These are phyloP conservation scores for Salvia rosmarinus DNA, from an alignment of 257 asterid genomes.

Conservation along the genomic window DNA sequence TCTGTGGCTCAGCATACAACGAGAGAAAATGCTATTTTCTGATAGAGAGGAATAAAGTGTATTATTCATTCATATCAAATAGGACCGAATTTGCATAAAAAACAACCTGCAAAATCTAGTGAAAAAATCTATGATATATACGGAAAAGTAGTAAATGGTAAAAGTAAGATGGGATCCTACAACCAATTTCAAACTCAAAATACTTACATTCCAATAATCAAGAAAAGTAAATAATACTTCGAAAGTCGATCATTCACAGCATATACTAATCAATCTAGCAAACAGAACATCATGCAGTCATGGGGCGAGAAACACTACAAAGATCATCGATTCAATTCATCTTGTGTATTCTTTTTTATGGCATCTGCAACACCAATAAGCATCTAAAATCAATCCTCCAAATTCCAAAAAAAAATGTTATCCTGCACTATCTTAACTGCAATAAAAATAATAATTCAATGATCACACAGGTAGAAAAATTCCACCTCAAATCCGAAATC, in stretches of 20 bases:
- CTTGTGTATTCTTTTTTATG: neutral
- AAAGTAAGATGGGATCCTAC: constrained; percentile 13
- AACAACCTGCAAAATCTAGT: constrained; percentile 22
- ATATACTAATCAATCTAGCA: constrained; percentile 18
- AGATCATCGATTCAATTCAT: neutral
- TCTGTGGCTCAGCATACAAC: constrained; percentile 7
- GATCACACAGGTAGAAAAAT: constrained; percentile 1
- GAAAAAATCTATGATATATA: neutral
- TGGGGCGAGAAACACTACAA: constrained; percentile 7
- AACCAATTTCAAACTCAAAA: constrained; percentile 17
- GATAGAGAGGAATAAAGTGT: constrained; percentile 26
- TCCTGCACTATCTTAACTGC: neutral
- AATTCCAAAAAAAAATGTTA: neutral
- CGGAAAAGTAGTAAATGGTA: constrained; percentile 20
- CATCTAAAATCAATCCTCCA: constrained; percentile 26
- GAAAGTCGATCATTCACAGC: neutral
- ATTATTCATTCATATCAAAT: constrained; percentile 5
- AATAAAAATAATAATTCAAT: constrained; percentile 9
- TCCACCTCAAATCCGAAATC: constrained; percentile 8
- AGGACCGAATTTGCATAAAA: constrained; percentile 25
- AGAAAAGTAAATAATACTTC: constrained; percentile 19
- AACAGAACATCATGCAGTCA: constrained; percentile 20
- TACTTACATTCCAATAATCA: constrained; percentile 1
- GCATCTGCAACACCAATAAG: constrained; percentile 12
- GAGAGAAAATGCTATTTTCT: constrained; percentile 15